Base-by-base conservation (phyloP, 2,329 filamentous ascomycete species). In the Pseudogymnoascus sp. region DNA sequence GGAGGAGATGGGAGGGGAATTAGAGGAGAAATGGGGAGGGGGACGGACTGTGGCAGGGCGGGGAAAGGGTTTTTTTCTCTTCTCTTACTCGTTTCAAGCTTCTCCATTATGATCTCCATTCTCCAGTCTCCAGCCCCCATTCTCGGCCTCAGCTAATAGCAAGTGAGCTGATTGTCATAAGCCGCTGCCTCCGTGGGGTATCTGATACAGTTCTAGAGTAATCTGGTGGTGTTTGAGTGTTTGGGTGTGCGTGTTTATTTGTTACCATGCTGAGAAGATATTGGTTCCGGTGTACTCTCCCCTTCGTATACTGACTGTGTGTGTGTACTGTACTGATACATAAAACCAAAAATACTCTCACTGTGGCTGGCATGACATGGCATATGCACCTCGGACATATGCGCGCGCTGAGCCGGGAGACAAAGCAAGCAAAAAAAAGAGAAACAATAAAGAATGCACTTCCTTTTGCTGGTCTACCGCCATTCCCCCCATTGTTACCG, bases 401-500 rank as follows among this genome's bases (percentile, higher is more conserved):
- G n/a, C n/a, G 43, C 43, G 48, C 4, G 23, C 25, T 54, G 48
- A 31, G 25, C 25, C 48, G 48, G 48, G n/a, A 54, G 4, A 54
- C 25, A 51, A 51, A 51, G 45, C 23, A 51, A 48, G 28, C 7
- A 54, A 51, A 51, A 28, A 19, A 19, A 31, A 45, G n/a, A 43
- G 16, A 54, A 31, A 54, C 48, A 54, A 54, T 54, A 54, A 54
- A 54, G 48, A 54, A 19, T 54, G 48, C 48, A 54, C 34, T 54
- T 51, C 23, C 13, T 54, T 23, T 31, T 43, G n/a, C 23, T 45
- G 25, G 25, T 34, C 48, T 34, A 4, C 48, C 48, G 48, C 48
- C 25, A 31, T 54, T 54, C 19, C 48, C 48, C 25, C 25, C 48
- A 19, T 54, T 54, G 19, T 31, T 54, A 28, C 6, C 21, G 23